Conservation (phyloP, 1,284 basidiomycete genomes). For the Fistulina hepatica region DNA sequence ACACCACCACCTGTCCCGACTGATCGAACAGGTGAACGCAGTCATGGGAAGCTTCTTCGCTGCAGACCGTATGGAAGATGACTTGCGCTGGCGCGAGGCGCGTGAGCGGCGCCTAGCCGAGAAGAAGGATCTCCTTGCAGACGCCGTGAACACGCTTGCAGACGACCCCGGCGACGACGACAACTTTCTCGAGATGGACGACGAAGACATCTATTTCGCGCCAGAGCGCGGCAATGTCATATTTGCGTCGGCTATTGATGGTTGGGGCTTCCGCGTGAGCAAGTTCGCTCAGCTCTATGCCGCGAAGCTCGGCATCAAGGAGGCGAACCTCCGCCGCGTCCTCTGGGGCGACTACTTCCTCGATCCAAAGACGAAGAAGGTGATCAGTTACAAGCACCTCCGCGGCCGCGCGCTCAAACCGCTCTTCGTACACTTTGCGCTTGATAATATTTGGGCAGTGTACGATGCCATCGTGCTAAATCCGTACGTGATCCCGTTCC, state of each 20-base stretch:
- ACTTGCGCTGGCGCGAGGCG: conserved; percentile 88
- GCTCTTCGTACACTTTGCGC: conserved; percentile 95
- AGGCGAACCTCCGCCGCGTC: conserved; percentile 76
- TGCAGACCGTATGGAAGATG: conserved; percentile 94
- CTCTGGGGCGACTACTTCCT: conserved; percentile 98
- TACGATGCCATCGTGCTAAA: conserved; percentile 83
- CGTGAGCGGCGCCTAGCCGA: conserved; percentile 71
- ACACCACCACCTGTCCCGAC: conserved; percentile 84
- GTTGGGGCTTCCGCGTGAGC: conserved; percentile 94
- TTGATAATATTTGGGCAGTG: conserved; percentile 97
- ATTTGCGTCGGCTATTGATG: conserved; percentile 93
- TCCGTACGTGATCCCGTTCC: conserved; percentile 50
- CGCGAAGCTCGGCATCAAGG: conserved; percentile 85
- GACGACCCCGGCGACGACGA: conserved; percentile 41
- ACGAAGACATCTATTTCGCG: conserved; percentile 96
- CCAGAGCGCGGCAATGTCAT: conserved; percentile 95
- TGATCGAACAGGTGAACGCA: conserved; percentile 97
- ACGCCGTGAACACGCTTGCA: no score
- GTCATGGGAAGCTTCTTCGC: conserved; percentile 97
- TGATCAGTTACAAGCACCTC: conserved; percentile 86
- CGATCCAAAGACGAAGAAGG: conserved; percentile 92
- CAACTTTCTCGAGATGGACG: conserved; percentile 87
- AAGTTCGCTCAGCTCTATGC: conserved; percentile 94
- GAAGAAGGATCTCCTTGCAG: conserved; percentile 62
- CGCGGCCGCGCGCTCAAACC: conserved; percentile 84